Conservation (phyloP, 441 rosid species). For the Bocquillonia castaneifolia region DNA sequence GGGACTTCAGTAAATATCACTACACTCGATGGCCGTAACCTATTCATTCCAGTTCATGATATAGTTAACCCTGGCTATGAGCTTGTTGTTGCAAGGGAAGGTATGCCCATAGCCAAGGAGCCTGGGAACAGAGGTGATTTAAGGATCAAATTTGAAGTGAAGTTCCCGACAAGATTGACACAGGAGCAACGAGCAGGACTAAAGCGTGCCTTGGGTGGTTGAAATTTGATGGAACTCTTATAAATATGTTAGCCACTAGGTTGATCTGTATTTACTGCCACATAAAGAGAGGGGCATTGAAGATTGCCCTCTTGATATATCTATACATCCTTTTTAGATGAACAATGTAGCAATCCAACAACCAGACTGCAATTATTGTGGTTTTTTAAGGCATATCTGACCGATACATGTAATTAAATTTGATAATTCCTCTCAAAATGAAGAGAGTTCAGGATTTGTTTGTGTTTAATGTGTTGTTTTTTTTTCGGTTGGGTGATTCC, state of each 20-base stretch:
- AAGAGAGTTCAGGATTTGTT: not conserved
- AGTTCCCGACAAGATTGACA: slow-evolving; percentile 67
- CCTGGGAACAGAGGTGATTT: slow-evolving; percentile 69
- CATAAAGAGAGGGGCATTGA: not conserved
- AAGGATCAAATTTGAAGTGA: slow-evolving; percentile 67
- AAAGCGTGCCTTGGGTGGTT: slow-evolving; percentile 56
- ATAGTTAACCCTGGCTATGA: slow-evolving; percentile 77
- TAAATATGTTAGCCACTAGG: not conserved
- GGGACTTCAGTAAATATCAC: slow-evolving; percentile 54
- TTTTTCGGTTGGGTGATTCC: not conserved
- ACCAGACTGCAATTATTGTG: not conserved
- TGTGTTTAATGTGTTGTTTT: not conserved
- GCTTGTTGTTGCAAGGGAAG: slow-evolving; percentile 68
- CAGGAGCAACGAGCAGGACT: slow-evolving; percentile 63
- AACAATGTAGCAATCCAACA: not conserved
- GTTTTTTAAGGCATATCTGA: not conserved
- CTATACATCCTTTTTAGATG: not conserved
- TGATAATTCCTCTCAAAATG: not conserved
- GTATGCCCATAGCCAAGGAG: slow-evolving; percentile 87
- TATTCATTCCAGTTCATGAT: slow-evolving; percentile 57
- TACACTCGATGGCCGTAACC: slow-evolving; percentile 60
- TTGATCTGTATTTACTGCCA: not conserved
- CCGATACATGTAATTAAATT: slow-evolving; percentile 1
- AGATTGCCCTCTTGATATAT: not conserved
- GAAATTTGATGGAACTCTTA: slow-evolving; percentile 5